Percentiles rank a stretch among this genome's conserved stretches.
Conservation (phyloP, 768 basidiomycete genomes). For the Termitomyces sp. region DNA sequence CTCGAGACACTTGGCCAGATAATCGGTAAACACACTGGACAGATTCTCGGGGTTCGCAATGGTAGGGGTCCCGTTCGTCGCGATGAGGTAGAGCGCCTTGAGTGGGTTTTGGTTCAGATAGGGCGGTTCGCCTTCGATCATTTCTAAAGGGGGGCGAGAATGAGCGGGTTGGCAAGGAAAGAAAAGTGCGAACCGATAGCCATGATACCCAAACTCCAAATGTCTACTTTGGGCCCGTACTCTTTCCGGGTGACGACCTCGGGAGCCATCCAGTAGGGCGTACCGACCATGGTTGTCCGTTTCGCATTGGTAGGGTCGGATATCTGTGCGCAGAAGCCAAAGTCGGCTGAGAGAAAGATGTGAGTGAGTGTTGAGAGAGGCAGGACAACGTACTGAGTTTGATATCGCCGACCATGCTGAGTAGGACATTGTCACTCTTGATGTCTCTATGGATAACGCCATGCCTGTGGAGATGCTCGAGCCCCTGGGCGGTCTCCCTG, state of each 20-base stretch:
- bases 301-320: constrained; percentile 86
- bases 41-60: constrained; percentile 84
- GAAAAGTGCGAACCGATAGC: constrained; percentile 63
- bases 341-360: constrained; percentile 61
- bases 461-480: constrained; percentile 92
- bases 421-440: constrained; percentile 95
- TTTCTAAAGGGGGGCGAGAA: constrained; percentile 48
- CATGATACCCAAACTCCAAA: constrained; percentile 96
- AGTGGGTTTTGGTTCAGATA: constrained; percentile 96
- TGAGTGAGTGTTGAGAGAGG: not conserved
- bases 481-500: constrained; percentile 86
- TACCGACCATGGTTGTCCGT: constrained; percentile 97
- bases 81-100: constrained; percentile 96
- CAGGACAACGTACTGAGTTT: constrained; percentile 78
- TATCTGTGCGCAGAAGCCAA: constrained; percentile 98
- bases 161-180: too few species aligned
- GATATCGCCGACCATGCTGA: constrained; percentile 93
- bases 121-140: constrained; percentile 98
- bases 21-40: constrained; percentile 81
- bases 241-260: constrained; percentile 97
- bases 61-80: constrained; percentile 95
- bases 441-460: constrained; percentile 99
- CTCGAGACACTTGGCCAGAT: constrained; percentile 81
- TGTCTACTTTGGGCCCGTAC: constrained; percentile 97
- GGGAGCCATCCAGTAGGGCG: constrained; percentile 99